Evolutionary conservation across 2,329 filamentous ascomycete species (phyloP).

Genomic region (Aspergillus novoparasiticus): DNA sequence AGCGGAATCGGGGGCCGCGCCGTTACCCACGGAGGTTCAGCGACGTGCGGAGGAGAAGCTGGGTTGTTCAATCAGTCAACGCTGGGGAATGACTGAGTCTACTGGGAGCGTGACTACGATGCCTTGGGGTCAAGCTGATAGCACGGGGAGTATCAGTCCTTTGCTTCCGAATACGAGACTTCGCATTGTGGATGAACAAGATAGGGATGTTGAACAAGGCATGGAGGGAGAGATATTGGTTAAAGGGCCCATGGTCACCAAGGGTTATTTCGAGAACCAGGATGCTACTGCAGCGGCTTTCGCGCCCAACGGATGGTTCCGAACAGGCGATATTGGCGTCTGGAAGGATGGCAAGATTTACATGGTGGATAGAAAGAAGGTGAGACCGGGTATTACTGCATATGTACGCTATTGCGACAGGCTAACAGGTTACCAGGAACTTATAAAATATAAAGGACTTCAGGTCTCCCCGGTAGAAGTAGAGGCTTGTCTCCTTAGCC

Average conservation of each 20-base stretch:
- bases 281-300: slow-evolving; percentile 16
- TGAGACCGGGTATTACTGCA: not conserved
- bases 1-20: slow-evolving; percentile 58
- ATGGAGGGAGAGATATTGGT: slow-evolving; percentile 18
- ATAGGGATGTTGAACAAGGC: slow-evolving; percentile 10
- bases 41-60: slow-evolving; percentile 54
- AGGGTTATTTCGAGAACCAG: slow-evolving; percentile 17
- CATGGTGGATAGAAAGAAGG: slow-evolving; percentile 22
- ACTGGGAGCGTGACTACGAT: slow-evolving; percentile 20
- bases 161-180: slow-evolving; percentile 18
- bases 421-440: slow-evolving; percentile 8
- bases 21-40: slow-evolving; percentile 59
- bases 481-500: slow-evolving; percentile 16
- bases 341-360: slow-evolving; percentile 15
- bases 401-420: not conserved
- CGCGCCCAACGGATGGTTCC: slow-evolving; percentile 15
- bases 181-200: slow-evolving; percentile 14
- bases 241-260: slow-evolving; percentile 18
- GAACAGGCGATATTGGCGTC: slow-evolving; percentile 19
- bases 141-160: slow-evolving; percentile 19
- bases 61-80: slow-evolving; percentile 28
- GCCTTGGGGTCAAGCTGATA: slow-evolving; percentile 17
- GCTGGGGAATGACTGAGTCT: slow-evolving; percentile 20
- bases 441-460: slow-evolving; percentile 22
- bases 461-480: slow-evolving; percentile 21